phyloP scores from a whole-genome alignment of 2,329 filamentous ascomycete genomes.

The Colletotrichum godetiae region DNA sequence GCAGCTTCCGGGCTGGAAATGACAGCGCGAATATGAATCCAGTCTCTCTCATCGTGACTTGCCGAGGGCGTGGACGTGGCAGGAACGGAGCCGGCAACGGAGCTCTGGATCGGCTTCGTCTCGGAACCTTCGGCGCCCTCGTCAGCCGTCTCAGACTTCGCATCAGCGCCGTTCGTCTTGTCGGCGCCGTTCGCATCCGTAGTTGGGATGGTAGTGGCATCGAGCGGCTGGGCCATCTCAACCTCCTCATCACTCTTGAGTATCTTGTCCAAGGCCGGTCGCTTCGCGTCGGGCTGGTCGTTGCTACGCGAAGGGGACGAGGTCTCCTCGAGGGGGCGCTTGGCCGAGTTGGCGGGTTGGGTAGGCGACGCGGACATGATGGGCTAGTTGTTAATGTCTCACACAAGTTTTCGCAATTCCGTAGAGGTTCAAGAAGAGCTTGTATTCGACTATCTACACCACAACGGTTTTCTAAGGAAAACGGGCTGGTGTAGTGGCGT shows the following conservation, averaged over 20 bases:
- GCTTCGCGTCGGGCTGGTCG: constrained; percentile 97
- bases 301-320: constrained; percentile 92
- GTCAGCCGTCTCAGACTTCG: constrained; percentile 73
- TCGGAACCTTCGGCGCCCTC: constrained; percentile 57
- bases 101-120: constrained; percentile 57
- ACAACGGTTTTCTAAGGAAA: constrained; percentile 85
- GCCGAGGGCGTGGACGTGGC: constrained; percentile 56
- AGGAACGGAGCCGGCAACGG: constrained; percentile 48
- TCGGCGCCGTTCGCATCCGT: constrained; percentile 62
- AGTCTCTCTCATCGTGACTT: constrained; percentile 88
- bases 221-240: constrained; percentile 55
- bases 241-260: constrained; percentile 74
- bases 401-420: constrained; percentile 34
- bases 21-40: constrained; percentile 97
- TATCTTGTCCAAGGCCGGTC: constrained; percentile 93
- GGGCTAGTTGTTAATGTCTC: constrained; percentile 38
- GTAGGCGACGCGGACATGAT: constrained; percentile 79
- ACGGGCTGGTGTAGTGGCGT: constrained; percentile 85
- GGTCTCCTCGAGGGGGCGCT: constrained; percentile 96
- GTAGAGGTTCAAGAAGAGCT: constrained; percentile 58
- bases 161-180: constrained; percentile 61
- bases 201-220: constrained; percentile 50
- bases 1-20: constrained; percentile 98
- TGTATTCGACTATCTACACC: constrained; percentile 80
- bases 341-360: constrained; percentile 76